A percentile compares a stretch with the other conserved stretches of the same genome.
These are phyloP conservation scores for Kazachstania bromeliacearum DNA, from an alignment of 805 yeast species.

Conservation along the genomic window DNA sequence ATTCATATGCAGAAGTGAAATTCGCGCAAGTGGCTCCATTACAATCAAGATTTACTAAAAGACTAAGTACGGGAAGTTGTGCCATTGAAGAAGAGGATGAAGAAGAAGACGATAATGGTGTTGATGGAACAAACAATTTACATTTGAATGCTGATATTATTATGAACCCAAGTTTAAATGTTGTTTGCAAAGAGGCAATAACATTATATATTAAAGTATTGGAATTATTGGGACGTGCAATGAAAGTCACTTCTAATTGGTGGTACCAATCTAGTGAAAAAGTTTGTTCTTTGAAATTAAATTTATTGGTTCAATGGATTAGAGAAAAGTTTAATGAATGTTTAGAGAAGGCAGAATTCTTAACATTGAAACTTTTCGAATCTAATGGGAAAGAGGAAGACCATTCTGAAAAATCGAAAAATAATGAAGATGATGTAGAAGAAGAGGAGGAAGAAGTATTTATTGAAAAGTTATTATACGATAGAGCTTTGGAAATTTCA, in stretches of 20 bases:
- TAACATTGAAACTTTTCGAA: slow-evolving; percentile 43
- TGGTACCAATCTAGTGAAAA: slow-evolving; percentile 50
- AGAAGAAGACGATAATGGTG: slow-evolving; percentile 6
- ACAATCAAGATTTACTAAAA: slow-evolving; percentile 3
- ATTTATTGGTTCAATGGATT: slow-evolving; percentile 80
- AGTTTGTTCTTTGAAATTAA: slow-evolving; percentile 39
- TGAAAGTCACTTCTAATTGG: slow-evolving; percentile 82
- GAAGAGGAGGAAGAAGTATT: slow-evolving; percentile 31
- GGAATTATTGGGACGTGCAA: slow-evolving; percentile 73
- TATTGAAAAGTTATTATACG: slow-evolving; percentile 82
- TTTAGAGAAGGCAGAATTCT: slow-evolving; percentile 77
- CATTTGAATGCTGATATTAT: background rate
- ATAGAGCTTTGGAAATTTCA: slow-evolving; percentile 88
- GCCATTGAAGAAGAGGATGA: slow-evolving; percentile 33
- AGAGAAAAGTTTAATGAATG: slow-evolving; percentile 83
- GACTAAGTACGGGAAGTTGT: slow-evolving; percentile 25
- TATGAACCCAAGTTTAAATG: slow-evolving; percentile 1
- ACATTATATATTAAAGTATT: slow-evolving; percentile 76
- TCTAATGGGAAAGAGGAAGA: slow-evolving; percentile 31
- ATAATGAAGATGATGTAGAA: slow-evolving; percentile 4
- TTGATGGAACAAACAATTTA: background rate
- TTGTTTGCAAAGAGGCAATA: slow-evolving; percentile 74
- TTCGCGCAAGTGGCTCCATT: slow-evolving; percentile 71
- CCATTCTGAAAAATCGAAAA: slow-evolving; percentile 1
- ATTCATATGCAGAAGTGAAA: slow-evolving; percentile 84